A percentile compares a stretch with the other conserved stretches of the same genome.
These are phyloP conservation scores for Pyrus bretschneideri DNA, from an alignment of 306 rosid genomes.

Conservation along the genomic window DNA sequence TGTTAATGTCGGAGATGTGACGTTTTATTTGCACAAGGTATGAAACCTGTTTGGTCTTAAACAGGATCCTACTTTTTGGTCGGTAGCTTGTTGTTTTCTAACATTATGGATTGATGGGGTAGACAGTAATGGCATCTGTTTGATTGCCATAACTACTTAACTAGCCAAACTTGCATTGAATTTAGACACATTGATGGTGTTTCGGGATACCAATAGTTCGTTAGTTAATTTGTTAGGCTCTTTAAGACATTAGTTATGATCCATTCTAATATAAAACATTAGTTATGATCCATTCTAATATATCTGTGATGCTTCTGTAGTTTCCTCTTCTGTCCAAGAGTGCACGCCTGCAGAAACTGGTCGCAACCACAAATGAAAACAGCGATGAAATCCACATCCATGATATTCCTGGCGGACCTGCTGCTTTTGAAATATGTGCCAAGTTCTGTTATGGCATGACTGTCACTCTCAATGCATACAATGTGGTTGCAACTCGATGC, in stretches of 20 bases:
- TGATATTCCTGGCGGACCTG: constrained; percentile 92
- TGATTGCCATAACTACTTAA: neutral
- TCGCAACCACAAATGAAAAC: constrained; percentile 40
- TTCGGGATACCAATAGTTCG: neutral
- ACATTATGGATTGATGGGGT: neutral
- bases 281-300: neutral
- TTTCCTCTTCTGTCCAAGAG: constrained; percentile 95
- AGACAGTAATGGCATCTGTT: neutral
- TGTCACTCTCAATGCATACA: constrained; percentile 89
- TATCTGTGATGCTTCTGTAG: constrained; percentile 32
- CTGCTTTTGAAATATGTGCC: constrained; percentile 89
- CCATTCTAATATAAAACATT: neutral
- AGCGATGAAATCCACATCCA: constrained; percentile 55
- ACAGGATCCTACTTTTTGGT: constrained; percentile 6
- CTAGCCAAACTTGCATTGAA: neutral
- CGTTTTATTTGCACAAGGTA: constrained; percentile 93
- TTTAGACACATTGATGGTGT: neutral
- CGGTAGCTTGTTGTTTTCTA: neutral
- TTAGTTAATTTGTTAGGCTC: neutral
- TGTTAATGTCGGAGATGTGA: constrained; percentile 61
- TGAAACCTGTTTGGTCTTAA: constrained; percentile 20
- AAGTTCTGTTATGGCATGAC: constrained; percentile 92
- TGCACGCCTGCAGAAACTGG: constrained; percentile 66
- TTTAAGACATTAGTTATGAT: neutral
- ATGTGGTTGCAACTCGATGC: constrained; percentile 83